Percentiles rank a stretch among this genome's conserved stretches.
Evolutionary conservation across 2,329 filamentous ascomycete genomes (phyloP).

Genomic region (Clarireedia sp.): DNA sequence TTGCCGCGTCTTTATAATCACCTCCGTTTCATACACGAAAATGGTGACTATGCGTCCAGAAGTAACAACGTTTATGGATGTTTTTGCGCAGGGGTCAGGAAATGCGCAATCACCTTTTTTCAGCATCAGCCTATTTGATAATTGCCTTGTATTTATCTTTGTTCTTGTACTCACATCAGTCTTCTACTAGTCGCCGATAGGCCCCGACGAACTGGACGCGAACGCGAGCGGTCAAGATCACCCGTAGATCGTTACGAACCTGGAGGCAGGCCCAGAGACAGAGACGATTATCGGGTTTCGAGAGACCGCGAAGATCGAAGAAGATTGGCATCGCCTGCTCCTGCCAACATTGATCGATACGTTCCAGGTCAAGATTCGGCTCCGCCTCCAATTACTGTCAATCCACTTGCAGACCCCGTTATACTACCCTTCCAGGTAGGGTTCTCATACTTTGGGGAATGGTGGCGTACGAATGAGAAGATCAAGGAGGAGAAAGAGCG

Average conservation of each 20-base stretch:
- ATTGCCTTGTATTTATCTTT: constrained; percentile 19
- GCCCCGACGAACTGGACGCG: constrained; percentile 40
- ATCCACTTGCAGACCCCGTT: constrained; percentile 65
- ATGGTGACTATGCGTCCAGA: too few species aligned
- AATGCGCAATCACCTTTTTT: background rate
- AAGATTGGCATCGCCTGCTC: constrained; percentile 44
- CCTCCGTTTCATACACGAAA: background rate
- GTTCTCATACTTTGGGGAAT: constrained; percentile 79
- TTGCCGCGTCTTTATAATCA: background rate
- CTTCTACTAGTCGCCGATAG: constrained; percentile 45
- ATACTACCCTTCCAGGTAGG: constrained; percentile 72
- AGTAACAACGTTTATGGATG: too few species aligned
- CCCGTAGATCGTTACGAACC: constrained; percentile 73
- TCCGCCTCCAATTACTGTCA: constrained; percentile 42
- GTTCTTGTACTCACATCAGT: constrained; percentile 5
- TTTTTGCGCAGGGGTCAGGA: too few species aligned
- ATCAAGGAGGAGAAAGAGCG: constrained; percentile 77
- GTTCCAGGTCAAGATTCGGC: constrained; percentile 63
- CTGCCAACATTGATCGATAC: constrained; percentile 75
- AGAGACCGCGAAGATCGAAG: constrained; percentile 53
- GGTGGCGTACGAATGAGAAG: constrained; percentile 76
- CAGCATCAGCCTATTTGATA: background rate
- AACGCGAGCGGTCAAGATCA: constrained; percentile 61
- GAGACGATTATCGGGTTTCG: constrained; percentile 56
- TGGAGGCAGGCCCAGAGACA: constrained; percentile 41